phyloP scores from a whole-genome alignment of 2,329 filamentous ascomycete species.

The Stagonosporopsis vannaccii region DNA sequence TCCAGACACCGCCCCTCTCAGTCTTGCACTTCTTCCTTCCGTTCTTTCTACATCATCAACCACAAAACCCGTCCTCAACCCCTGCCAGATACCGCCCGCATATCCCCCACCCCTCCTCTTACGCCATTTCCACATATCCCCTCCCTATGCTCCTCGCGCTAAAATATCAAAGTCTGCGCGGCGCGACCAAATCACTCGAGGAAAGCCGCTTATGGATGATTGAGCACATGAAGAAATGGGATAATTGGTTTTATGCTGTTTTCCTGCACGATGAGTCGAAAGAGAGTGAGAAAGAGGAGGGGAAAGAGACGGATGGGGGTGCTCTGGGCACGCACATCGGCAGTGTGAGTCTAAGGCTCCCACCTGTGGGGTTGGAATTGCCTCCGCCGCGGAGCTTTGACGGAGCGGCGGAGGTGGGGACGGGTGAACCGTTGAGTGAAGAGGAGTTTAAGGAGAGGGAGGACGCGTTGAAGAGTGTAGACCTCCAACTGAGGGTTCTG shows the following conservation, averaged over 20 bases:
- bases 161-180: slow-evolving; percentile 25
- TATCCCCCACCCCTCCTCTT: neutral
- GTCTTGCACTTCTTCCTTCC: neutral
- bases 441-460: neutral
- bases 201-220: slow-evolving; percentile 33
- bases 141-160: slow-evolving; percentile 5
- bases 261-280: slow-evolving; percentile 16
- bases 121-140: neutral
- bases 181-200: slow-evolving; percentile 21
- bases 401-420: neutral
- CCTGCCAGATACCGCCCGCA: neutral
- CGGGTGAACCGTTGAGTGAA: neutral
- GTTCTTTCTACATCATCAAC: neutral
- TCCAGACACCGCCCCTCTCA: too few species aligned
- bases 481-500: slow-evolving; percentile 24
- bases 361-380: neutral
- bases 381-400: neutral
- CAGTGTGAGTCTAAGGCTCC: neutral
- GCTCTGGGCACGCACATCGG: neutral
- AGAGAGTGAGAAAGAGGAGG: neutral
- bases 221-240: slow-evolving; percentile 15
- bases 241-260: slow-evolving; percentile 26
- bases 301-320: too few species aligned
- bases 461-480: neutral
- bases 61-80: neutral